Base-by-base conservation (phyloP, 352 stramenopile genomes). In the Phytophthora multivora region DNA sequence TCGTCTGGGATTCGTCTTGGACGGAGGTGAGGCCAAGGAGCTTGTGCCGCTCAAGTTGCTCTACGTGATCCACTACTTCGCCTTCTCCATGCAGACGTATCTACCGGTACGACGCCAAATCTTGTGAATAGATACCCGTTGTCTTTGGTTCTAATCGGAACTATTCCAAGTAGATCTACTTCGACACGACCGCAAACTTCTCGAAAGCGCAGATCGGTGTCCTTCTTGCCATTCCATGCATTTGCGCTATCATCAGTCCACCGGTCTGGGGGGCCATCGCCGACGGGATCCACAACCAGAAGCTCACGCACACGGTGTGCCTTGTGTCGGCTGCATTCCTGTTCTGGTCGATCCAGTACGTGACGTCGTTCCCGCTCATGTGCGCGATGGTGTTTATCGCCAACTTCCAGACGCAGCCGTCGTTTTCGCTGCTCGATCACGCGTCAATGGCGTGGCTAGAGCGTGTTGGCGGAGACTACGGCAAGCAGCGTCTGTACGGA, bases 11-110 rank as follows among this genome's bases (percentile, higher is more conserved):
- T 90, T 90, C 63, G 28, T 87, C 51, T 54, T 90, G 47, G 74
- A 88, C 16, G 80, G 78, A 46, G 80, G 78, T 38, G 80, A 90
- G 63, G 54, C 77, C 25, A 78, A 75, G 65, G 63, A 71, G 53
- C 79, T 90, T 59, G 63, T 90, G 43, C 75, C 80, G 41, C 80
- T 90, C 67, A 90, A 90, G 66, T 49, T 90, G 46, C 72, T 88
- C 35, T 90, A 88, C 48, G 57, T 86, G 39, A 77, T 90, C 57
- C 72, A 86, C 56, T 84, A 83, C 49, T 80, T 77, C 19, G 80
- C 78, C 9, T 90, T 88, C 66, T 88, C 78, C 36, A 84, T 78
- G 51, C 80, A 88, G 51, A 88, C 78, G 9, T 90, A 83, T 39
- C 61, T 90, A 19, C 78, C 78, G 39, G 78, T 87, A 25, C 35